Evolutionary conservation across 2,329 filamentous ascomycete genomes (phyloP).

Genomic region (Xylaria multiplex): DNA sequence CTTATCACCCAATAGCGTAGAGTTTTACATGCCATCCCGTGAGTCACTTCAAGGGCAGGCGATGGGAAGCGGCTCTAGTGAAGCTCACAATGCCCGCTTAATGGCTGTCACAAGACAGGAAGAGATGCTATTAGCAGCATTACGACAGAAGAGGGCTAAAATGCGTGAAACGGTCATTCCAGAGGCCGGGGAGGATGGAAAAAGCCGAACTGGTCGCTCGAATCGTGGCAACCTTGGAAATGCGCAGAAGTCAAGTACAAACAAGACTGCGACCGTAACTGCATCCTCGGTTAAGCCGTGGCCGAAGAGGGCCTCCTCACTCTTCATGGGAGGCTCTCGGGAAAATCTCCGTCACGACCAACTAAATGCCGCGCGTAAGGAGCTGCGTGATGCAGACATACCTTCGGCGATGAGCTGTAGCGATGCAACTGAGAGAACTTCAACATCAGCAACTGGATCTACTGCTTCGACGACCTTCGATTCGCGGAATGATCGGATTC

Average conservation of each 20-base stretch:
- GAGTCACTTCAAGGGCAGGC: slow-evolving; percentile 49
- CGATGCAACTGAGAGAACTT: slow-evolving; percentile 29
- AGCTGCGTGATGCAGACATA: slow-evolving; percentile 16
- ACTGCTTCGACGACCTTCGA: slow-evolving; percentile 32
- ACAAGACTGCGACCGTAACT: neutral
- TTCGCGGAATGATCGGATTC: slow-evolving; percentile 47
- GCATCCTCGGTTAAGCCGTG: slow-evolving; percentile 9
- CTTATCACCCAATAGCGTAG: slow-evolving; percentile 62
- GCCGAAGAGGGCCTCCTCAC: slow-evolving; percentile 26
- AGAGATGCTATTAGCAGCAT: slow-evolving; percentile 66
- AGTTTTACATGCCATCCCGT: slow-evolving; percentile 58
- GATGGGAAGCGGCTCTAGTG: slow-evolving; percentile 39
- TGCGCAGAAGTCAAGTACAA: slow-evolving; percentile 19
- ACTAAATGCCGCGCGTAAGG: slow-evolving; percentile 10
- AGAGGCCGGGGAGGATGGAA: slow-evolving; percentile 54
- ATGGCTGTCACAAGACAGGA: slow-evolving; percentile 69
- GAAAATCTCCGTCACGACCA: slow-evolving; percentile 20
- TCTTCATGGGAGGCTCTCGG: slow-evolving; percentile 18
- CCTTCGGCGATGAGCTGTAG: slow-evolving; percentile 29
- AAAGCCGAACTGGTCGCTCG: slow-evolving; percentile 28
- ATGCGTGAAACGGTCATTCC: slow-evolving; percentile 61
- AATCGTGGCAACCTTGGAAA: slow-evolving; percentile 22
- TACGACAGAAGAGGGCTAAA: slow-evolving; percentile 65
- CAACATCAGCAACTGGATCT: slow-evolving; percentile 31
- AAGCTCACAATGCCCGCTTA: slow-evolving; percentile 54